Conservation (phyloP, 2,329 filamentous ascomycete genomes). For the Fusarium irregulare region DNA sequence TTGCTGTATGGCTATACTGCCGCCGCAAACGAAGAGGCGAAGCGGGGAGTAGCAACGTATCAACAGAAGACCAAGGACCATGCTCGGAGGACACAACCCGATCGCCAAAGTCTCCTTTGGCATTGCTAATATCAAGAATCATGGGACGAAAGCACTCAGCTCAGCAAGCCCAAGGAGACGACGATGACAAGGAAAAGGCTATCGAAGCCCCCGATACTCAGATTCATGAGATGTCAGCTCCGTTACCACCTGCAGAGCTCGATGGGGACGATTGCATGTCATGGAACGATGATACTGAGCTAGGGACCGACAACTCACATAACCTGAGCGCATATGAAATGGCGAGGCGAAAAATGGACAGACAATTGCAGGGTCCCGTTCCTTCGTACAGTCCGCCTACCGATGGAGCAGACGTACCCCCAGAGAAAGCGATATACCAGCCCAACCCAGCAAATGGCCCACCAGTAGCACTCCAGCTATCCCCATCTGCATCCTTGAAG, state of each 20-base stretch:
- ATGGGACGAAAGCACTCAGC: conserved; percentile 51
- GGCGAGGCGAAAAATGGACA: conserved; percentile 62
- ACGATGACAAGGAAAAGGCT: conserved; percentile 44
- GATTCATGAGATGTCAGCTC: conserved; percentile 64
- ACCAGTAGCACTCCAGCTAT: conserved; percentile 29
- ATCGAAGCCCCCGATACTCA: conserved; percentile 57
- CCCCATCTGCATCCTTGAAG: conserved; percentile 35
- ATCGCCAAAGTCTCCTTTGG: conserved; percentile 41
- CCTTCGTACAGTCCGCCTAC: conserved; percentile 61
- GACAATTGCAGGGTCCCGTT: conserved; percentile 62
- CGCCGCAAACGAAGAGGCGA: conserved; percentile 49
- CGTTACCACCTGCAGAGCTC: conserved; percentile 60
- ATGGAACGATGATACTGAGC: conserved; percentile 54
- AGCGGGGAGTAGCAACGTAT: conserved; percentile 39
- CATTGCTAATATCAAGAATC: conserved; percentile 56
- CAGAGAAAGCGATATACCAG: conserved; percentile 48
- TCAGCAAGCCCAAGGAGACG: conserved; percentile 35
- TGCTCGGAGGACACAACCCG: conserved; percentile 48
- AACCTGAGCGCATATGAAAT: conserved; percentile 62
- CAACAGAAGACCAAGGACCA: conserved; percentile 53
- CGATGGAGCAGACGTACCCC: conserved; percentile 41
- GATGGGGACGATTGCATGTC: conserved; percentile 57
- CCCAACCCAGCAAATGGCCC: conserved; percentile 33
- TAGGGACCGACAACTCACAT: conserved; percentile 55
- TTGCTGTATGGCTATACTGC: conserved; percentile 51